phyloP scores from a whole-genome alignment of 495 filamentous ascomycete species.

The Penicillium bialowiezense region DNA sequence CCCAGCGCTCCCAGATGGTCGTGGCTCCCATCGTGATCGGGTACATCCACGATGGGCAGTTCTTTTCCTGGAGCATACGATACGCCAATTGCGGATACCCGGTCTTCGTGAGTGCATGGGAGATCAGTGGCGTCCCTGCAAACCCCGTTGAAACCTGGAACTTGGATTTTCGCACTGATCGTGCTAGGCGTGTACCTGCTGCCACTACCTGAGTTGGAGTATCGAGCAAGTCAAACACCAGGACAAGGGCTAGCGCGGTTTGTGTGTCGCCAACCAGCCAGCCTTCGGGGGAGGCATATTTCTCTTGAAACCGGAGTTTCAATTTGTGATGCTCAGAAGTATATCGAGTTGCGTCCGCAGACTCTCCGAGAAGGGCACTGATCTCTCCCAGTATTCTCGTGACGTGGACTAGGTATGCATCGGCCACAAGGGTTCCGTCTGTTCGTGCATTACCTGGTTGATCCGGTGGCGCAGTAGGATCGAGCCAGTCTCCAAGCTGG shows the following conservation, averaged over 20 bases:
- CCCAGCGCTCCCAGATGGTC: constrained; percentile 58
- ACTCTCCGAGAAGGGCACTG: constrained; percentile 21
- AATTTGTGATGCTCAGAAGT: constrained; percentile 18
- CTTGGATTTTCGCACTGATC: constrained; percentile 25
- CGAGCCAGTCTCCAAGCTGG: constrained; percentile 55
- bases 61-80: constrained; percentile 40
- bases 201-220: constrained; percentile 26
- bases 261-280: constrained; percentile 46
- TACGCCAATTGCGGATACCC: constrained; percentile 32
- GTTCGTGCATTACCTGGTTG: constrained; percentile 42
- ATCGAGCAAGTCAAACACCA: constrained; percentile 42
- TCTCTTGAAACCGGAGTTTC: constrained; percentile 34
- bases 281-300: constrained; percentile 43
- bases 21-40: constrained; percentile 52
- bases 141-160: constrained; percentile 55
- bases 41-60: constrained; percentile 50
- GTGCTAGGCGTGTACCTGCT: constrained; percentile 32
- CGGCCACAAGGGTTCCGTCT: constrained; percentile 43
- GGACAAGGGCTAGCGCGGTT: constrained; percentile 43
- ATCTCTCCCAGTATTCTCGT: constrained; percentile 34
- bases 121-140: constrained; percentile 50
- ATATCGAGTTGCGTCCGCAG: constrained; percentile 27
- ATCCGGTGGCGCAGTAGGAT: constrained; percentile 46
- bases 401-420: constrained; percentile 53
- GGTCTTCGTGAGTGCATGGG: constrained; percentile 39